Conservation (phyloP, 495 filamentous ascomycete genomes). For the Darksidea phi region DNA sequence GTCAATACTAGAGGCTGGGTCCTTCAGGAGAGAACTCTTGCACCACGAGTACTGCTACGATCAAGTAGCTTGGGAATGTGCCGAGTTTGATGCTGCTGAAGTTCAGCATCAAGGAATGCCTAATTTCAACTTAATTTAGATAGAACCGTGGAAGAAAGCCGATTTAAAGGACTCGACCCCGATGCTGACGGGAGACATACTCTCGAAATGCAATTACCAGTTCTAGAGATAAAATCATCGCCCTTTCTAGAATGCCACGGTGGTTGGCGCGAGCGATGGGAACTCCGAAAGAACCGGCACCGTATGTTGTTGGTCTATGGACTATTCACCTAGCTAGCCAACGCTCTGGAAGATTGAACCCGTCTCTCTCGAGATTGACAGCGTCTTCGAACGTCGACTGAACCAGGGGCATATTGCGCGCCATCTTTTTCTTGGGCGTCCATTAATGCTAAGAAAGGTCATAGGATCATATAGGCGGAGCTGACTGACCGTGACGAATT, state of each 20-base stretch:
- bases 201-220: constrained; percentile 6
- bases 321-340: neutral
- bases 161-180: constrained; percentile 2
- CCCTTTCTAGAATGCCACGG: constrained; percentile 4
- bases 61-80: constrained; percentile 19
- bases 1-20: constrained; percentile 14
- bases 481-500: constrained; percentile 7
- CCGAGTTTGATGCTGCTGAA: constrained; percentile 8
- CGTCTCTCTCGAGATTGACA: neutral
- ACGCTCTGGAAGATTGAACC: constrained; percentile 9
- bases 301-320: constrained; percentile 10
- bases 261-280: constrained; percentile 8
- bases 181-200: neutral
- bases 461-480: constrained; percentile 4
- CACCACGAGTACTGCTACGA: neutral
- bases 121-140: constrained; percentile 6
- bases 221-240: constrained; percentile 9
- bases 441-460: neutral
- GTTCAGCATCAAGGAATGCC: constrained; percentile 12
- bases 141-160: neutral
- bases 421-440: constrained; percentile 12
- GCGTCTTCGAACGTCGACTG: neutral
- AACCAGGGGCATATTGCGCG: neutral
- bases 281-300: neutral
- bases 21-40: constrained; percentile 11